Evolutionary conservation across 768 basidiomycete species (phyloP), one percentile per base, ranked within the genome.

Genomic region (Naganishia onofrii): DNA sequence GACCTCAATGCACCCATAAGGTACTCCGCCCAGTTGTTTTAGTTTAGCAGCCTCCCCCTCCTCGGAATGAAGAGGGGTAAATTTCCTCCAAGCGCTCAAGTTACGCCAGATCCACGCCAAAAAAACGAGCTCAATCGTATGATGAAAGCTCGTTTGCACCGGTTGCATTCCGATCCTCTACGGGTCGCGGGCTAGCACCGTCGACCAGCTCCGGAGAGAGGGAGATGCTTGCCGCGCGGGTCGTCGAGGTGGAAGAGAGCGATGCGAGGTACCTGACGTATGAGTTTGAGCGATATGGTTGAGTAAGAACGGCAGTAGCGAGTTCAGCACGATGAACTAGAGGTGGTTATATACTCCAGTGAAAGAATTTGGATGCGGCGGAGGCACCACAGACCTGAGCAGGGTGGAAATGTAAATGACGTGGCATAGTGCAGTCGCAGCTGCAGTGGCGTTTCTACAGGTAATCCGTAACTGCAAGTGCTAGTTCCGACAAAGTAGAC

Each of bases 221-320:
- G 31, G 65, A 53, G 28, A 54, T 51, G 48, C 51, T 28, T 26
- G 46, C 64, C 28, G n/a, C 44, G 28, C 31, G 65, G 21, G 26
- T 26, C 29, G 10, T 13, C 17, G 23, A 31, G 48, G 19, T 13
- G 48, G 65, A 53, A 52, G 65, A 66, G 53, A 52, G 65, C 65
- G 38, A 76, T 31, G 78, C 77, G 36, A 70, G 71, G 66, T 77
- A 79, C 66, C 74, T 79, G 48, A 77, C 78, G 17, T 79, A 77
- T 67, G 78, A 79, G 63, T 79, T 79, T 67, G 78, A 79, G 74
- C 68, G 78, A 68, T 77, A 77, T 69, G 77, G 76, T 58, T 74
- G 76, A 5, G 15, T 6, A 10, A 36, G 42, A 36, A 5, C 31
- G 15, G 21, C 15, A 29, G 5, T 10, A 36, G 31, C 8, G 17